Evolutionary conservation across 1,284 basidiomycete species (phyloP), one percentile per base, ranked within the genome.

Genomic region (Cryptococcus sp.): DNA sequence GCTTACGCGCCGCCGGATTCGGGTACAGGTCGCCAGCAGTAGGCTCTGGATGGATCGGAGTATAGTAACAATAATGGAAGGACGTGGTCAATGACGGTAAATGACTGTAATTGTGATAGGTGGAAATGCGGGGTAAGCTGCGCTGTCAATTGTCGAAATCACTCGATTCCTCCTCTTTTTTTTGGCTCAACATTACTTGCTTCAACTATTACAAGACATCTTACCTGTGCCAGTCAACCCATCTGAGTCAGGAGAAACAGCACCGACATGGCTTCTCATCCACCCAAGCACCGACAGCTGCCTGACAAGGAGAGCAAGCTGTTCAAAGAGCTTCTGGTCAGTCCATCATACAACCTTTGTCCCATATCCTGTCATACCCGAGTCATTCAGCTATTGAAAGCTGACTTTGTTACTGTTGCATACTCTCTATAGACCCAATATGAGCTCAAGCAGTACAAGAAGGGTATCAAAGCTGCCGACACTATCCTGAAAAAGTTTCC

Each of bases 401-500:
- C 57, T 61, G 43, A 61, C 34, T 8, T 38, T 7, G 4, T 50
- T 46, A 40, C 37, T 51, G 20, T 16, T 40, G 16, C 37, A 22
- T 43, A 7, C 8, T 19, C 8, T 19, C 34, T 26, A 17, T 58
- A 80, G 78, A 75, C 79, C 45, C 82, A 88, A 41, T 99, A 99
- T 79, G 95, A 99, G 79, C 84, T 87, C 23, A 87, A 90, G 72
- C 89, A 93, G 75, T 87, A 94, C 78, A 89, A 92, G 72, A 91
- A 91, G 70, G 94, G 89, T 40, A 82, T 92, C 68, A 97, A 97
- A 79, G 87, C 89, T 10, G 92, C 93, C 1, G 94, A 99, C 78
- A 84, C 87, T 68, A 94, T 99, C 73, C 85, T 99, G 75, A 95
- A 93, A 81, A 96, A 95, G 82, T 86, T 87, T 70, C 93, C 96